Base-by-base conservation (phyloP, 2,329 filamentous ascomycete species). In the Epichloe festucae region DNA sequence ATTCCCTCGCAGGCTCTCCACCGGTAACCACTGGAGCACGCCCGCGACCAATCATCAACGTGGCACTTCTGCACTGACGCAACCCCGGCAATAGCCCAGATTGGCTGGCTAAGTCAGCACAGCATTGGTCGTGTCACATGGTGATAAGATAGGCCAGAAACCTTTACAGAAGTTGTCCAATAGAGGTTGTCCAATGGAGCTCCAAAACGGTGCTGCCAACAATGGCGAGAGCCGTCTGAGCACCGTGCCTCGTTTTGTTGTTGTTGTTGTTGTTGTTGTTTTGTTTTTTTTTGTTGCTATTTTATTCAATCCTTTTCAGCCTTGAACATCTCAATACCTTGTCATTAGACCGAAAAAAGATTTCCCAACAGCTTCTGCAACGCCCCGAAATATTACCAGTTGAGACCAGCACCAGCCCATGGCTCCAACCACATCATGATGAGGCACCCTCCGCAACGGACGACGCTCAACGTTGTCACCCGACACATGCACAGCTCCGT, bases 381-480 rank as follows among this genome's bases (percentile, higher is more conserved):
- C 17, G 12, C n/a, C 5, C 15, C 46, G 0, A 51, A 21, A 17
- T 7, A 10, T 8, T 3, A 15, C 21, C 12, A 27, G 1, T 3
- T 7, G 2, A 12, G n/a, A 5, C 41, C 41, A 23, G 14, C 57
- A 5, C 17, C 41, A 23, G 14, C 57, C 54, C 51, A 61, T 62
- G 62, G 56, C 52, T 53, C 48, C 53, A 41, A 39, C 45, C 27
- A 46, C 53, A 48, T 48, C 56, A 63, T 50, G 56, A 70, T 70
- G 67, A 67, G 62, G 58, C 52, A 56, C 52, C 59, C 59, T 46
- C 58, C 60, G 51, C 63, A 62, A 53, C 61, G 66, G 48, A 67
- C 63, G 54, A 62, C 62, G 52, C 57, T 63, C 59, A 60, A 61
- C 58, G 60, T 57, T 52, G 52, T 54, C 49, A 58, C 61, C 21